These are phyloP conservation scores for Bullera alba DNA, from an alignment of 768 basidiomycete species.

Conservation along the genomic window DNA sequence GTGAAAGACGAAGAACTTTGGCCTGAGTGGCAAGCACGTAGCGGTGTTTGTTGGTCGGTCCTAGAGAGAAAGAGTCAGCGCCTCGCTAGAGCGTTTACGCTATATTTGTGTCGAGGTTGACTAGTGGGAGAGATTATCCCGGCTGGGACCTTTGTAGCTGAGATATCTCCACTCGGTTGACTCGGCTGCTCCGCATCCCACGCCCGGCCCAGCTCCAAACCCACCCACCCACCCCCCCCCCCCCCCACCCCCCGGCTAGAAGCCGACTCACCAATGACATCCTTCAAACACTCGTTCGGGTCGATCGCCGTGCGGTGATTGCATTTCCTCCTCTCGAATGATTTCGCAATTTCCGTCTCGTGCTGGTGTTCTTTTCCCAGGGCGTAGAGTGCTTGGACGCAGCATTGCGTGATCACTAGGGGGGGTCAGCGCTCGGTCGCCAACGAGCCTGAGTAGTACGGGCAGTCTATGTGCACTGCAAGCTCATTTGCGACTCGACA, in stretches of 20 bases:
- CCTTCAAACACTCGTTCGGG: conserved; percentile 72
- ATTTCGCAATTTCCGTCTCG: conserved; percentile 81
- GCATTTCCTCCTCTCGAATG: conserved; percentile 86
- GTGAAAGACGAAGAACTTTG: conserved; percentile 58
- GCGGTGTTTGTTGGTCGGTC: conserved; percentile 71
- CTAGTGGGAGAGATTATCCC: too few species aligned
- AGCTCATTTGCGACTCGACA: too few species aligned
- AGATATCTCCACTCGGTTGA: neutral
- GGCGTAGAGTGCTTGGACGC: conserved; percentile 85
- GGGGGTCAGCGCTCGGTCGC: conserved; percentile 27
- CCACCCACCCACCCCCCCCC: too few species aligned
- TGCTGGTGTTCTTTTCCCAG: conserved; percentile 66
- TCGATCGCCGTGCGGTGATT: conserved; percentile 82
- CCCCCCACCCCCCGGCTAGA: neutral
- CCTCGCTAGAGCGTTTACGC: too few species aligned
- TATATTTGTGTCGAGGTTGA: too few species aligned
- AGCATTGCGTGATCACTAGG: conserved; percentile 98
- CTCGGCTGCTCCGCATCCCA: too few species aligned
- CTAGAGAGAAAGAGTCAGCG: conserved; percentile 18
- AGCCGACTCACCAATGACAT: conserved; percentile 67
- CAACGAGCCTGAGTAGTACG: neutral
- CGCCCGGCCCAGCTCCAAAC: too few species aligned
- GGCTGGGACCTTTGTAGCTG: too few species aligned
- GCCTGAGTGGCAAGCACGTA: conserved; percentile 86
- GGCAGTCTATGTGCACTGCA: too few species aligned